These are phyloP conservation scores for Epichloe baconii DNA, from an alignment of 2,329 filamentous ascomycete species.

Conservation along the genomic window DNA sequence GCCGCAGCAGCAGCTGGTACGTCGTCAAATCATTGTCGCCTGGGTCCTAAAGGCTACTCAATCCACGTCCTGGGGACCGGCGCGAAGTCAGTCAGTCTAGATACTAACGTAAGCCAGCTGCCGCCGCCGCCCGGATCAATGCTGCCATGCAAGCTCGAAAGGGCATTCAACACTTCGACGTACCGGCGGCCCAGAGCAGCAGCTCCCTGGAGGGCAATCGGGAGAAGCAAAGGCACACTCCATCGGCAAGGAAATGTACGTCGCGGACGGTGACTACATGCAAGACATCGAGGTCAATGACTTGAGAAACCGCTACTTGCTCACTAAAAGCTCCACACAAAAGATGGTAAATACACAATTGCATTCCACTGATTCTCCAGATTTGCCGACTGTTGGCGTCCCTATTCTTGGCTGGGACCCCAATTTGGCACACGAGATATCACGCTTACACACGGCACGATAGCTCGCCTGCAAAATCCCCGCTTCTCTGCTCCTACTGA, in stretches of 20 bases:
- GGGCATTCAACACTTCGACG: constrained; percentile 80
- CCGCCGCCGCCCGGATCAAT: constrained; percentile 79
- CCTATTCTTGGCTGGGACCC: background rate
- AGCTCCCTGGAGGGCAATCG: constrained; percentile 1
- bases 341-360: constrained; percentile 88
- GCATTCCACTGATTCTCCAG: constrained; percentile 24
- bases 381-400: constrained; percentile 21
- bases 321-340: constrained; percentile 94
- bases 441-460: constrained; percentile 61
- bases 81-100: constrained; percentile 13
- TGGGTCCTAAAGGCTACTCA: background rate
- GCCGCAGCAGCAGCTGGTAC: constrained; percentile 68
- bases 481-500: constrained; percentile 88
- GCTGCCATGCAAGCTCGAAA: constrained; percentile 75
- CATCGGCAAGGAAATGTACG: constrained; percentile 56
- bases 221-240: constrained; percentile 6
- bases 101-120: constrained; percentile 38
- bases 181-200: constrained; percentile 54
- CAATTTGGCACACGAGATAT: constrained; percentile 31
- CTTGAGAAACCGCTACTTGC: constrained; percentile 85
- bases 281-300: constrained; percentile 99
- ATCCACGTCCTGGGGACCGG: background rate
- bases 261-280: constrained; percentile 94
- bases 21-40: constrained; percentile 11
- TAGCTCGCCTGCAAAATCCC: constrained; percentile 43